A percentile compares a stretch with the other conserved stretches of the same genome.
These are phyloP conservation scores for Halenospora varia DNA, from an alignment of 495 filamentous ascomycete genomes.

Conservation along the genomic window DNA sequence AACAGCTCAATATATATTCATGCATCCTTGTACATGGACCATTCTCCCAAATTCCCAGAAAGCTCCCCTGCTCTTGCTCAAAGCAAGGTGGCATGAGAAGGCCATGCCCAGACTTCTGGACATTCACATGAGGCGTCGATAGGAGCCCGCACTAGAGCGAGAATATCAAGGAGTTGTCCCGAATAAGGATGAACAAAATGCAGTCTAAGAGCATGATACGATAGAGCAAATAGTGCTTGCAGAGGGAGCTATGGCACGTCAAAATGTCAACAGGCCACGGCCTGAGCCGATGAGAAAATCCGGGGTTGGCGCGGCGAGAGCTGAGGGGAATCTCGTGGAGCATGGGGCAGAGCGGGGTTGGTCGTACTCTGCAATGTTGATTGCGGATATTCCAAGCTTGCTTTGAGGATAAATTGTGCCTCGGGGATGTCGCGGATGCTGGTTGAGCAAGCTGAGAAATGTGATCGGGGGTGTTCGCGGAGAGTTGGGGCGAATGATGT, in stretches of 20 bases:
- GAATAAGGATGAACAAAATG: not conserved
- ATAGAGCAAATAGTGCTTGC: not conserved
- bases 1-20: not conserved
- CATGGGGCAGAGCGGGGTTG: not conserved
- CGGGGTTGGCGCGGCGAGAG: not conserved
- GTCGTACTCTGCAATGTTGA: not conserved
- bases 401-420: not conserved
- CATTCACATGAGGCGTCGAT: slow-evolving; percentile 1
- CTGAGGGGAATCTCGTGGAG: not conserved
- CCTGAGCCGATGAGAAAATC: not conserved
- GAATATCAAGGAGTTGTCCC: not conserved
- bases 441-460: not conserved
- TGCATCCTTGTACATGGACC: not conserved
- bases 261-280: not conserved
- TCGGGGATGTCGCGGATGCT: not conserved
- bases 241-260: not conserved
- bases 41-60: not conserved
- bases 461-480: not conserved
- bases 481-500: no score
- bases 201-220: slow-evolving; percentile 4
- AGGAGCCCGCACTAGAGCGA: not conserved
- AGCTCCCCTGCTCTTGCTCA: not conserved
- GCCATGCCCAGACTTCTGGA: not conserved
- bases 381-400: not conserved
- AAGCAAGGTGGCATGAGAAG: not conserved